phyloP scores from a whole-genome alignment of 164 flowering plant species.

The Kingdonia uniflora region DNA sequence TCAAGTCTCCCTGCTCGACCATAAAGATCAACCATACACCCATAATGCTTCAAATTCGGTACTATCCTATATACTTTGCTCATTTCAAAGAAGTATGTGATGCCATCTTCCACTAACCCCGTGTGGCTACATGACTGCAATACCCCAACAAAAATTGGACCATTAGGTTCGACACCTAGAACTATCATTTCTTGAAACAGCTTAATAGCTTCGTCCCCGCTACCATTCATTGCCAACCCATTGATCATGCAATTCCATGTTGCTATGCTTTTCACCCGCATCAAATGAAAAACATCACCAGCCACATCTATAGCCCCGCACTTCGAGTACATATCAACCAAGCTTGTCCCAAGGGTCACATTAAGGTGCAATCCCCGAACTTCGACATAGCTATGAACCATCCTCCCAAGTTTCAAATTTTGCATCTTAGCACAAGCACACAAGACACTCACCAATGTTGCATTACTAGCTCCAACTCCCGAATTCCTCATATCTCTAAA shows the following conservation, averaged over 20 bases:
- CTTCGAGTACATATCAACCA: constrained; percentile 14
- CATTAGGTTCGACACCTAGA: constrained; percentile 5
- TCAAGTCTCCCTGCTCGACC: constrained; percentile 14
- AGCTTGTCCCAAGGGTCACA: constrained; percentile 16
- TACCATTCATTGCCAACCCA: constrained; percentile 15
- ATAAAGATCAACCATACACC: constrained; percentile 18
- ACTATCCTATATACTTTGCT: background rate
- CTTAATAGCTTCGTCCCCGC: constrained; percentile 2
- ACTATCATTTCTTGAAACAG: constrained; percentile 10
- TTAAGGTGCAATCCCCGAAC: constrained; percentile 12
- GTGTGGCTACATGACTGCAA: constrained; percentile 18
- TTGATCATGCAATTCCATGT: constrained; percentile 18
- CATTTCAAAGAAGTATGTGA: constrained; percentile 10
- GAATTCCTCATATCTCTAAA: constrained; percentile 12
- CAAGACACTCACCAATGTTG: constrained; percentile 11
- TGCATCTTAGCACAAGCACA: constrained; percentile 11
- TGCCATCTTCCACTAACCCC: constrained; percentile 10
- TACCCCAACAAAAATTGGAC: constrained; percentile 11
- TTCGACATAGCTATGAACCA: constrained; percentile 8
- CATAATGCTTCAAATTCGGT: constrained; percentile 18
- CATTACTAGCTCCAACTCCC: constrained; percentile 11
- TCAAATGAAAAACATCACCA: constrained; percentile 7
- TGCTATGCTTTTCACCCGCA: constrained; percentile 8
- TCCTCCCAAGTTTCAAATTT: constrained; percentile 10
- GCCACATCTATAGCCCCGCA: constrained; percentile 18